These are phyloP conservation scores for Brassica nigra DNA, from an alignment of 345 rosid species.

Conservation along the genomic window DNA sequence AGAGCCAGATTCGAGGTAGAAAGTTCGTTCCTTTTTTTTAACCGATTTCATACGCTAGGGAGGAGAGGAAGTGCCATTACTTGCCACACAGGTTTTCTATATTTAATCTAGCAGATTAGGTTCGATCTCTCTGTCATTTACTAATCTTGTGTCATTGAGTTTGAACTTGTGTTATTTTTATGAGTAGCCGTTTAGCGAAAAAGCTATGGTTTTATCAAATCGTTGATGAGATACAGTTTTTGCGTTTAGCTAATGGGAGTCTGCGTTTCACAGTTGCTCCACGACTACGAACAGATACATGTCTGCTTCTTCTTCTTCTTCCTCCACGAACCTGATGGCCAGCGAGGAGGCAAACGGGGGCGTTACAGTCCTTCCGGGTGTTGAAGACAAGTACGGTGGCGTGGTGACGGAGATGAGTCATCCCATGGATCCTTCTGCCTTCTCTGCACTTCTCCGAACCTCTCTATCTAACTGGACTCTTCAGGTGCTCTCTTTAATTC, in stretches of 20 bases:
- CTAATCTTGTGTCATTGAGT: conserved; percentile 10
- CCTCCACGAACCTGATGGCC: conserved; percentile 16
- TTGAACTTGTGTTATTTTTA: conserved; percentile 1
- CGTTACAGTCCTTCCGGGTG: conserved; percentile 43
- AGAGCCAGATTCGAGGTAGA: background rate
- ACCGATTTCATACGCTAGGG: background rate
- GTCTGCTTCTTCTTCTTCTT: conserved; percentile 37
- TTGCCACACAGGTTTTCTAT: background rate
- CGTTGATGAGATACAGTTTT: background rate
- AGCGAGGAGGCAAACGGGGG: conserved; percentile 32
- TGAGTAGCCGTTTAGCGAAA: conserved; percentile 24
- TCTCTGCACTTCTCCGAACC: conserved; percentile 58
- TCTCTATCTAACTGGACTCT: conserved; percentile 66
- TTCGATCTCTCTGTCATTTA: background rate
- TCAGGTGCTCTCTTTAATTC: conserved; percentile 49
- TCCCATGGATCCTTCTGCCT: conserved; percentile 55
- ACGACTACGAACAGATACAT: conserved; percentile 29
- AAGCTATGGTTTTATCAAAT: conserved; percentile 29
- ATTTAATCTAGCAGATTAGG: background rate
- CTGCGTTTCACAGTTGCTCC: conserved; percentile 27
- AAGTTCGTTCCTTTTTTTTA: background rate
- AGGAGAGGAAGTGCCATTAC: background rate
- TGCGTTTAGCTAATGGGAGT: background rate
- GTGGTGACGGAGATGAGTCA: conserved; percentile 61
- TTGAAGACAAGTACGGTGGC: conserved; percentile 75